Evolutionary conservation across 495 filamentous ascomycete species (phyloP), one percentile per base, ranked within the genome.

Genomic region (Daldinia grandis): DNA sequence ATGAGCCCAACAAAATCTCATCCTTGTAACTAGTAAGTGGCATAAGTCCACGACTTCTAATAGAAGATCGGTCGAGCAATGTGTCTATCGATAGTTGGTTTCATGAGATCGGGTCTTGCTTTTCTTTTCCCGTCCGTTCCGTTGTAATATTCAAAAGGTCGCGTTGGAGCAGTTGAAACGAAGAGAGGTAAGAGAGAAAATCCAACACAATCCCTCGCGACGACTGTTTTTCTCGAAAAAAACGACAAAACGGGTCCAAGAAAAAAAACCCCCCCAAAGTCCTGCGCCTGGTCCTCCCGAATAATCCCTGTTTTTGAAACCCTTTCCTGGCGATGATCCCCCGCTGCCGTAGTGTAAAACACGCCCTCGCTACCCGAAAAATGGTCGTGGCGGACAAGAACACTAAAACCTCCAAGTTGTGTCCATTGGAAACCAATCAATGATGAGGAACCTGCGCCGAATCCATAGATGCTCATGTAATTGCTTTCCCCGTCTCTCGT

Each of bases 401-500:
- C 49, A 55, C 51, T 42, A 62, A 69, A 58, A 25, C 53, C 58
- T 64, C 60, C 64, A 61, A 69, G 47, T 51, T 61, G 64, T 57
- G 8, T 56, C 59, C 51, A 49, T 62, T 58, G 69, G 64, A 68
- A 72, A 56, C 64, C 61, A 68, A 69, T 66, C 65, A 62, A 47
- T 47, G 42, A 65, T 62, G 44, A 53, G 62, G 65, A 66, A 69
- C 51, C 19, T 65, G 65, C 70, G 70, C 70, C 70, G 40, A 42
- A 47, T 66, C 58, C 58, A 42, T 69, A 58, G 65, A 73, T 73
- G 70, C 70, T 69, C 50, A 69, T 69, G 70, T 69, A 73, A 69
- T 73, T 73, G 57, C 56, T 69, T 21, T 55, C 31, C 35, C 57
- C 51, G 17, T 57, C 7, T 40, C 40, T 58, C 17, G 51, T 37